These are phyloP conservation scores for Royoungia palumana DNA, from an alignment of 768 basidiomycete species.

Conservation along the genomic window DNA sequence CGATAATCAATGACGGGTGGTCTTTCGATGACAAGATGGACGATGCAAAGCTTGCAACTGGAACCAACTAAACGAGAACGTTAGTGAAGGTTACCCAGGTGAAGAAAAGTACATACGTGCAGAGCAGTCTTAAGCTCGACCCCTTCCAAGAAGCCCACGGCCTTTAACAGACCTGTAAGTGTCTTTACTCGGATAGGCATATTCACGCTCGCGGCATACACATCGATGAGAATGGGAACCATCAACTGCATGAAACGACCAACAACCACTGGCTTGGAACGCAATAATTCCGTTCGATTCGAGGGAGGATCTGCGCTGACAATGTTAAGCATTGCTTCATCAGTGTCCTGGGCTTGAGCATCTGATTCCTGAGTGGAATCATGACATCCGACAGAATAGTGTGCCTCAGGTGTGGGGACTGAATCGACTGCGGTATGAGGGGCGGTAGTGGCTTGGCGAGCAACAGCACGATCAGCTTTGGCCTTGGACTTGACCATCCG, in stretches of 20 bases:
- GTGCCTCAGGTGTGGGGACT: constrained; percentile 18
- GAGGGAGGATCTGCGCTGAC: constrained; percentile 32
- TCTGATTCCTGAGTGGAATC: constrained; percentile 33
- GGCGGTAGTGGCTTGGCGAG: constrained; percentile 45
- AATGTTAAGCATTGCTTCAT: constrained; percentile 33
- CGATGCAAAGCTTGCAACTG: constrained; percentile 92
- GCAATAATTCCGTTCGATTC: constrained; percentile 73
- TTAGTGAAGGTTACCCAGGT: constrained; percentile 3
- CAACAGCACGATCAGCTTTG: constrained; percentile 75
- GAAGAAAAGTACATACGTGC: constrained; percentile 48
- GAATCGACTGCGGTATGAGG: constrained; percentile 30
- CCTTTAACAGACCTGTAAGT: constrained; percentile 82
- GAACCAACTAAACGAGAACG: constrained; percentile 63
- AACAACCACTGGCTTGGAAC: constrained; percentile 71
- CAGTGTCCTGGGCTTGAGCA: constrained; percentile 42
- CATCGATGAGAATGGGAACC: constrained; percentile 93
- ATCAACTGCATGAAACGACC: constrained; percentile 83
- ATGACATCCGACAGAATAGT: constrained; percentile 7
- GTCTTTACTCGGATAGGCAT: constrained; percentile 86
- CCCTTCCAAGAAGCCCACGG: constrained; percentile 82
- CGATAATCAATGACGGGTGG: constrained; percentile 80
- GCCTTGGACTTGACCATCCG: constrained; percentile 78
- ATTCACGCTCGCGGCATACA: constrained; percentile 97
- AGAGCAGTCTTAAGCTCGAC: constrained; percentile 75
- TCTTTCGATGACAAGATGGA: constrained; percentile 92